Conservation (phyloP, 2,329 filamentous ascomycete genomes). For the Phialophora chinensis region DNA sequence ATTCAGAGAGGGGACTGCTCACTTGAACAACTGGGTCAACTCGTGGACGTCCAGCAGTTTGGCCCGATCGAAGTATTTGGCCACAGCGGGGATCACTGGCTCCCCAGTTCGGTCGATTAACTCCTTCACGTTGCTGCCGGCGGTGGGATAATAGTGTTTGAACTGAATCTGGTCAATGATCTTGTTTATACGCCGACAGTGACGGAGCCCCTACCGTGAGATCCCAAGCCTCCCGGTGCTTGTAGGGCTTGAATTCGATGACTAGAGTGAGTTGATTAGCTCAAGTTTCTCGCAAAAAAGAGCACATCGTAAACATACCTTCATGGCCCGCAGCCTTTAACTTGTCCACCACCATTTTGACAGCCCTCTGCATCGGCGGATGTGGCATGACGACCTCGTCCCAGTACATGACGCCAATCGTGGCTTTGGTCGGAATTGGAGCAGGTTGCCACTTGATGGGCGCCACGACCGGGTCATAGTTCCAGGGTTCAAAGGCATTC, state of each 20-base stretch:
- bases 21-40: slow-evolving; percentile 14
- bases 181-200: background rate
- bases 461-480: slow-evolving; percentile 58
- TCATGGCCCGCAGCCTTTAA: slow-evolving; percentile 62
- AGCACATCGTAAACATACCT: background rate
- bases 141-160: slow-evolving; percentile 15
- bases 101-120: slow-evolving; percentile 4
- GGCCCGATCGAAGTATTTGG: slow-evolving; percentile 7
- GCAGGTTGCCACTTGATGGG: slow-evolving; percentile 42
- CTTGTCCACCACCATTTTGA: slow-evolving; percentile 50
- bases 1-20: background rate
- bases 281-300: background rate
- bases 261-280: slow-evolving; percentile 41
- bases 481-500: slow-evolving; percentile 56
- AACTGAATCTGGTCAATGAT: slow-evolving; percentile 1
- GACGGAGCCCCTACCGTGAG: background rate
- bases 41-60: slow-evolving; percentile 3
- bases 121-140: slow-evolving; percentile 8
- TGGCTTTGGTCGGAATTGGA: slow-evolving; percentile 42
- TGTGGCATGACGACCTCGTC: slow-evolving; percentile 63
- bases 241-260: slow-evolving; percentile 44
- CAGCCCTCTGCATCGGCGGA: slow-evolving; percentile 60
- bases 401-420: slow-evolving; percentile 58
- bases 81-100: slow-evolving; percentile 6
- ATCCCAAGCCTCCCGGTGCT: slow-evolving; percentile 17